Evolutionary conservation across 73 alveolate genomes (phyloP), one percentile per base, ranked within the genome.

Genomic region (Urostyla sp.): DNA sequence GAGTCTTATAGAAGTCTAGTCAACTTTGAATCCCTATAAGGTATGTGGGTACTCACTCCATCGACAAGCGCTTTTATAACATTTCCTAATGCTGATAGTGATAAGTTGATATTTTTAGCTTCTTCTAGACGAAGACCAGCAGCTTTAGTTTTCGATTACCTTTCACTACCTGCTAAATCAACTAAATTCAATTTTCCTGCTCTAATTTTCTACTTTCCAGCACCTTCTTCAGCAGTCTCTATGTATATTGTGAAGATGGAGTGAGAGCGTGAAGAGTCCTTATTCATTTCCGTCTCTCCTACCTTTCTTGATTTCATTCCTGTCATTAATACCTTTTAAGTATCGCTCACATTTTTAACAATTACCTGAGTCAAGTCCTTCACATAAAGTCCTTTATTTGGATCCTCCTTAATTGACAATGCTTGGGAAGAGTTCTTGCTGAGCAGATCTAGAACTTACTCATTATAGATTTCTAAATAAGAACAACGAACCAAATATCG

Each of bases 221-320:
- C 28, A 27, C 84, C 90, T 24, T 80, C 96, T 83, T 95, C 99
- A 34, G 92, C 85, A 26, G 94, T 89, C 81, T 96, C 99, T 55
- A 96, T 88, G 74, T 93, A 93, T 1, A 96, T 93, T 0, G 98
- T 93, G 72, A 96, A 96, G 57, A 96, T 88, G 45, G 98, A 94
- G 81, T 96, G 99, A 32, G 98, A 90, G 66, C 99, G 82, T 34
- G 98, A 93, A 37, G 98, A 91, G 72, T 87, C 90, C 61, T 90
- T 95, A 87, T 96, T 96, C 99, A 96, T 96, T 5, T 91, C 92
- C 15, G 99, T 96, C 15, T 90, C 98, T 34, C 97, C 98, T 0
- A 88, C 96, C 36, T 87, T 86, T 55, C 99, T 52, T 81, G 88
- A 94, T 60, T 91, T 89, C 69, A 80, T 88, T 46, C 99, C 99